Base-by-base conservation (phyloP, 768 basidiomycete species). In the Phylloporus rhodoxanthus region DNA sequence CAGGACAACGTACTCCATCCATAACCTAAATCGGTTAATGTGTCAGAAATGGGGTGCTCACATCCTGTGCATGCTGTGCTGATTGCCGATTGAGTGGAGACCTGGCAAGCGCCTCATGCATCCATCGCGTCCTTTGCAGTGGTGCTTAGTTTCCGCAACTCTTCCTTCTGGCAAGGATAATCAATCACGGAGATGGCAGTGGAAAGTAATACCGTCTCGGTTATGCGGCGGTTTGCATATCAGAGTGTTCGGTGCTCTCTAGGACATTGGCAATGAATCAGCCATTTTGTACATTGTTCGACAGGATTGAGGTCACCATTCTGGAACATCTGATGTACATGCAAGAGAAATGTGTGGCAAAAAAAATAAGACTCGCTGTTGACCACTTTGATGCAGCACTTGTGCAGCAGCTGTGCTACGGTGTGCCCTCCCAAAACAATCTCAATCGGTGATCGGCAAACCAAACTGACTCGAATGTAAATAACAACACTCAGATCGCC, bases 121-220 rank as follows among this genome's bases (percentile, higher is more conserved):
- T 48, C 50, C 15, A 46, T 44, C 13, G 57, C 61, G 30, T 68
- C 60, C 5, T 59, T 52, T 6, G 60, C 45, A n/a, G 61, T 57
- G 23, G 54, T 49, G 26, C 67, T 64, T 25, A 78, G 56, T 15
- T 51, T 66, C 26, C 13, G n/a, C n/a, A 57, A 36, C 5, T 68
- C 71, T 15, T 61, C 42, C 47, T 62, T 42, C 53, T 66, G 65
- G 36, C 60, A 62, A 1, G 72, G 69, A 9, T 79, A 84, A 57
- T 84, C 70, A 43, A 87, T 70, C 20, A 83, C 73, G 47, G 77
- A 70, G 36, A 85, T 63, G 10, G 75, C 72, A 44, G 80, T 72
- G 1, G 81, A 80, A 67, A 79, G 84, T 5, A 78, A 59, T 11
- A 84, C 72, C 14, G 74, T 61, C 41, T 81, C 76, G 8, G 74